These are phyloP conservation scores for Umbelopsis sp. DNA, from an alignment of 371 early-diverging fungal species.

Conservation along the genomic window DNA sequence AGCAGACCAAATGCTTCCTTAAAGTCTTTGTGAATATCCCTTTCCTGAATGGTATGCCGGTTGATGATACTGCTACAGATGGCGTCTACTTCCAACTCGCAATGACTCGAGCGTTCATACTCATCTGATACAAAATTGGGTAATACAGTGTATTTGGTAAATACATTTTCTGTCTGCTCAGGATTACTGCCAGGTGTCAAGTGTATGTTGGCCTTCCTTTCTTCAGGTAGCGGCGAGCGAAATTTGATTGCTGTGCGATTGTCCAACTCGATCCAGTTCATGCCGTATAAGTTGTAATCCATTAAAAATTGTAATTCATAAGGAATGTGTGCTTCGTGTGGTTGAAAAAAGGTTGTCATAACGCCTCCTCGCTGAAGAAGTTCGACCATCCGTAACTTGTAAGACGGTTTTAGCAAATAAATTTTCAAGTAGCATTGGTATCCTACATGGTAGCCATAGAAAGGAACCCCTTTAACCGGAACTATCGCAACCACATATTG, in stretches of 20 bases:
- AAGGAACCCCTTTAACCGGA: conserved; percentile 78
- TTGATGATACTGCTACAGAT: conserved; percentile 70
- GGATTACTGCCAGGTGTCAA: conserved; percentile 21
- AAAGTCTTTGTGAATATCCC: conserved; percentile 49
- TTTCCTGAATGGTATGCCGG: conserved; percentile 58
- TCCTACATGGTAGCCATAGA: conserved; percentile 82
- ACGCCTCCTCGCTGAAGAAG: conserved; percentile 78
- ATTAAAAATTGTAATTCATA: conserved; percentile 90
- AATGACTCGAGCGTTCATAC: conserved; percentile 54
- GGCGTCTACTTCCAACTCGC: conserved; percentile 82
- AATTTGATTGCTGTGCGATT: conserved; percentile 23
- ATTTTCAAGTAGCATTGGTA: conserved; percentile 79
- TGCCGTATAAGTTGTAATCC: conserved; percentile 93
- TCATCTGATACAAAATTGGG: conserved; percentile 25
- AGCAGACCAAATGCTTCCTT: conserved; percentile 17
- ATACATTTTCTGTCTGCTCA: conserved; percentile 15
- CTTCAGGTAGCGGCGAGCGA: conserved; percentile 43
- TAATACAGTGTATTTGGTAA: conserved; percentile 34
- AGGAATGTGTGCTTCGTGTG: conserved; percentile 88
- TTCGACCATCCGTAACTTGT: conserved; percentile 58
- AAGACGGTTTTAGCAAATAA: conserved; percentile 65
- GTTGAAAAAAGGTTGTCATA: conserved; percentile 64
- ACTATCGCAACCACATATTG: conserved; percentile 70
- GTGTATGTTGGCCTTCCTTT: conserved; percentile 24
- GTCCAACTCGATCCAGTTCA: conserved; percentile 67